phyloP scores from a whole-genome alignment of 257 asterid species.

The Fraxinus pennsylvanica region DNA sequence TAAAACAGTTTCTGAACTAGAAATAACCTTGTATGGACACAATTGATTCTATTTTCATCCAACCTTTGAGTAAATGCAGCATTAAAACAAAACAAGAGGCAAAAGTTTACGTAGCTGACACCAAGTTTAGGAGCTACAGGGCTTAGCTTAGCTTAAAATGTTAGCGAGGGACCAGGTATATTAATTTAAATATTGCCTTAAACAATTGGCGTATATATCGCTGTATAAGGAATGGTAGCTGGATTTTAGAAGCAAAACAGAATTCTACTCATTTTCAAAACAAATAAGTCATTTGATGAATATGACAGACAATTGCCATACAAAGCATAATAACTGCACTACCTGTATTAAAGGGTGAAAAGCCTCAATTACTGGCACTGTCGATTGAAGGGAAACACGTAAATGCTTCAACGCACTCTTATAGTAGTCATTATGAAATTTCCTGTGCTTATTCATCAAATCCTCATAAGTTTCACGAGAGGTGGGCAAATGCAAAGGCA shows the following conservation, averaged over 20 bases:
- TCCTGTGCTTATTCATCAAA: conserved; percentile 41
- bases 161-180: background rate
- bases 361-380: conserved; percentile 68
- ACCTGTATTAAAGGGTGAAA: conserved; percentile 93
- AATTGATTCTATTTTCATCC: too few relatives aligned
- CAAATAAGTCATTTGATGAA: background rate
- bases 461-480: conserved; percentile 62
- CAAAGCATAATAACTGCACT: background rate
- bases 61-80: background rate
- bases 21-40: too few relatives aligned
- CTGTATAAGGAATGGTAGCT: background rate
- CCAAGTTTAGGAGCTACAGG: background rate
- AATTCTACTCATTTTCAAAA: background rate
- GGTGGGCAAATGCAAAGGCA: conserved; percentile 69
- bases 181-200: background rate
- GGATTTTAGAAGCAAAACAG: background rate
- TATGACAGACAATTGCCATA: conserved; percentile 5
- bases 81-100: background rate
- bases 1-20: too few relatives aligned
- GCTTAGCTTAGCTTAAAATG: background rate
- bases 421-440: conserved; percentile 52
- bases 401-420: conserved; percentile 58
- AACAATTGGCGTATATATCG: too few relatives aligned
- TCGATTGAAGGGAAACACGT: conserved; percentile 58
- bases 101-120: background rate